Evolutionary conservation across 306 rosid species (phyloP).

Genomic region (Dicorynia guianensis): DNA sequence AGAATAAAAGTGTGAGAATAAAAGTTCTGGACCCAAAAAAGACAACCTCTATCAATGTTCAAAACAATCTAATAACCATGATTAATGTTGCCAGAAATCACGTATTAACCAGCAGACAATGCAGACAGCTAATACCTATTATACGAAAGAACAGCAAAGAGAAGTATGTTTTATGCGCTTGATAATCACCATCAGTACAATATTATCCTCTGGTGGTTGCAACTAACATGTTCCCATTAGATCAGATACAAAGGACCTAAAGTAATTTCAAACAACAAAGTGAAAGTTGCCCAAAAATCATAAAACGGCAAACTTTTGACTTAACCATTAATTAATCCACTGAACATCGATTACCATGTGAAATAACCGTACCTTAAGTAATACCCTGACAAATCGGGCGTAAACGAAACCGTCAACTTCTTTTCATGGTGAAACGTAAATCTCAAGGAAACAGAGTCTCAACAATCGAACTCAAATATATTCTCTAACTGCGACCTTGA

Average conservation of each 20-base stretch:
- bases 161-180: neutral
- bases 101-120: neutral
- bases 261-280: neutral
- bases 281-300: neutral
- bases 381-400: conserved; percentile 40
- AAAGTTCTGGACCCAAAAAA: too few species aligned
- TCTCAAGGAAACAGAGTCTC: conserved; percentile 56
- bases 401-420: conserved; percentile 39
- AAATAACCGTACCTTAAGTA: conserved; percentile 43
- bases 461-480: conserved; percentile 11
- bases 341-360: neutral
- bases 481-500: conserved; percentile 29
- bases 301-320: neutral
- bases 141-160: conserved; percentile 1
- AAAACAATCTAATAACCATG: conserved; percentile 1
- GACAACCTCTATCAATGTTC: neutral
- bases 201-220: neutral
- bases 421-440: conserved; percentile 55
- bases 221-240: neutral
- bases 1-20: too few species aligned
- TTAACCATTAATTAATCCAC: neutral
- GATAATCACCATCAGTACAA: neutral
- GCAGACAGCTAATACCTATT: neutral
- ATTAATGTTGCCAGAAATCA: neutral
- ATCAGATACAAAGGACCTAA: neutral